Conservation (phyloP, 192 early-diverging fungal species). For the Entophlyctis luteolus region DNA sequence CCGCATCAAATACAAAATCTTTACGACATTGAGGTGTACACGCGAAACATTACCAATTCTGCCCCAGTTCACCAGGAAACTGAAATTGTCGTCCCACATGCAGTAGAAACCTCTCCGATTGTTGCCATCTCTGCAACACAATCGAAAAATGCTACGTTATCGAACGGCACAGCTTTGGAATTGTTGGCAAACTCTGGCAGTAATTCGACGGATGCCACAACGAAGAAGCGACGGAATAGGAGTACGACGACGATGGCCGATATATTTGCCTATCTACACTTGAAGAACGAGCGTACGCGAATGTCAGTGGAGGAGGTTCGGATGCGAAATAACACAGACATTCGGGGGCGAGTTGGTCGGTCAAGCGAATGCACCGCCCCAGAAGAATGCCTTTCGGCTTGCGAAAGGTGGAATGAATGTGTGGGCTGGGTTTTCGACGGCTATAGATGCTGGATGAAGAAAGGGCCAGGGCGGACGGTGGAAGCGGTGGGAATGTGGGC, state of each 20-base stretch:
- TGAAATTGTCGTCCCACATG: background rate
- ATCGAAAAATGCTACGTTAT: background rate
- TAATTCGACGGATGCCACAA: background rate
- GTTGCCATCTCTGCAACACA: background rate
- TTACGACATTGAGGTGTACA: constrained; percentile 19
- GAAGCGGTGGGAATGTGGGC: constrained; percentile 20
- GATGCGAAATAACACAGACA: background rate
- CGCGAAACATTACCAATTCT: background rate
- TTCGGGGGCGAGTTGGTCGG: background rate
- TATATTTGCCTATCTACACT: constrained; percentile 1
- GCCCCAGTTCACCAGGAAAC: background rate
- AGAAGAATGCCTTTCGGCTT: constrained; percentile 3
- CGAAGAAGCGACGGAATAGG: background rate
- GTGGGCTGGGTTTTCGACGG: constrained; percentile 25
- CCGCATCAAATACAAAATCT: constrained; percentile 29
- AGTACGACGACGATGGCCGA: constrained; percentile 9
- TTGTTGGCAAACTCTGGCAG: too few species aligned
- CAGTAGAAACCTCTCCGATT: background rate
- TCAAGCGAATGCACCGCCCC: background rate
- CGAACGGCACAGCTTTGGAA: background rate
- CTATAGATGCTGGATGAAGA: constrained; percentile 8
- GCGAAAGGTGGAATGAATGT: constrained; percentile 16
- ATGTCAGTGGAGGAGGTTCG: background rate
- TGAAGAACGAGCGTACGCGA: background rate
- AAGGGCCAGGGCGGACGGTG: constrained; percentile 6